Percentiles rank a stretch among this genome's conserved stretches.
These are phyloP conservation scores for Ustanciosporium gigantosporum DNA, from an alignment of 1,284 basidiomycete species.

Conservation along the genomic window DNA sequence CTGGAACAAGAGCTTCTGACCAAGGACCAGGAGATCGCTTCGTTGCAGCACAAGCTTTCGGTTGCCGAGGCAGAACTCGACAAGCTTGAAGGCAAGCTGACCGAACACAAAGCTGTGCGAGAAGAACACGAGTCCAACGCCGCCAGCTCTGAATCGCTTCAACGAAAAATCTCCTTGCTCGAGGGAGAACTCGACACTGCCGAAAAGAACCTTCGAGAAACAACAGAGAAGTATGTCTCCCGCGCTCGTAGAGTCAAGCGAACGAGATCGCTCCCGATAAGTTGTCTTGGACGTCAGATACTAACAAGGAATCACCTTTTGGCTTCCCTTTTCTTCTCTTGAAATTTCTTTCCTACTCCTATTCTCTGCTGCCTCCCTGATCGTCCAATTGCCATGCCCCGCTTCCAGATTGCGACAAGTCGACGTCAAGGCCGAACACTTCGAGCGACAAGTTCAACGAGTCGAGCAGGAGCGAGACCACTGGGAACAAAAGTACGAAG, in stretches of 20 bases:
- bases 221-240: conserved; percentile 91
- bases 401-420: conserved; percentile 93
- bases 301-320: no score
- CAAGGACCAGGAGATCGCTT: conserved; percentile 86
- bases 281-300: no score
- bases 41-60: conserved; percentile 76
- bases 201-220: conserved; percentile 96
- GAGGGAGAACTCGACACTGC: conserved; percentile 94
- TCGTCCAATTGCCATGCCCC: no score
- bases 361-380: no score
- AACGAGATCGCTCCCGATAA: no score
- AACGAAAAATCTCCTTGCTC: conserved; percentile 84
- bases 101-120: conserved; percentile 72
- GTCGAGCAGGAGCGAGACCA: conserved; percentile 87
- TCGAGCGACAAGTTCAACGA: conserved; percentile 86
- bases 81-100: conserved; percentile 74
- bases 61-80: conserved; percentile 76
- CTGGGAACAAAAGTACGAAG: conserved; percentile 96
- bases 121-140: conserved; percentile 77
- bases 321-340: not conserved
- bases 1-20: conserved; percentile 77
- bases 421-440: conserved; percentile 98
- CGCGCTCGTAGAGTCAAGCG: no score
- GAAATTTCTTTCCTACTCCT: not conserved
- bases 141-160: conserved; percentile 75